Base-by-base conservation (phyloP, 331 rosid species). In the Quercus lobata region DNA sequence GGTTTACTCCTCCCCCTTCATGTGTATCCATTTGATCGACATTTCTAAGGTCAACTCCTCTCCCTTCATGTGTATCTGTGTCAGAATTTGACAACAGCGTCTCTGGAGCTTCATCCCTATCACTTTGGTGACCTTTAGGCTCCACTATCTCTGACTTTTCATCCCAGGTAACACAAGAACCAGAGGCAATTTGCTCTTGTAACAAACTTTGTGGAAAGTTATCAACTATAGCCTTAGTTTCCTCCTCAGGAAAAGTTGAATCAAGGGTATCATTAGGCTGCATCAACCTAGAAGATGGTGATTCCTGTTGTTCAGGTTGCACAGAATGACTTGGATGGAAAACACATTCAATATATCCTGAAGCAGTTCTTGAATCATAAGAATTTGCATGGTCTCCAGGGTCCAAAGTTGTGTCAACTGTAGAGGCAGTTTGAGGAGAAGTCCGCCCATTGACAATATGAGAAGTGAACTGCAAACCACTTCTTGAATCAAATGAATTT, bases 101-200 rank as follows among this genome's bases (percentile, higher is more conserved):
- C 73, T 83, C 87, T 60, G 84, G 70, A 78, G 73, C 79, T 82
- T 88, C 86, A 85, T 79, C 90, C 34, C 62, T 60, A 78, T 81
- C 83, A 85, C 54, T 82, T 41, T 84, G 82, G 80, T 82, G 88
- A 80, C 80, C 81, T 46, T 52, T 78, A 65, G 92, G 87, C 76
- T 91, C 97, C 88, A 91, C 71, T 73, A 96, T 91, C 81, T 96
- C 98, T 74, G 88, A 93, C 87, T 96, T 93, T 90, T 84, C 97
- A 78, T 93, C 98, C 97, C 98, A 93, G 34, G 91, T 90, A 74
- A 93, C 96, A 86, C 92, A 87, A 58, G 93, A 79, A 79, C 86
- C 63, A 21, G 89, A 91, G 75, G 89, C 92, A 76, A 82, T 78
- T 78, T 82, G 84, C 78, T 90, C 92, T 70, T 83, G 94, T 82